Evolutionary conservation across 2,329 filamentous ascomycete genomes (phyloP).

Genomic region (Microcyclospora pomicola): DNA sequence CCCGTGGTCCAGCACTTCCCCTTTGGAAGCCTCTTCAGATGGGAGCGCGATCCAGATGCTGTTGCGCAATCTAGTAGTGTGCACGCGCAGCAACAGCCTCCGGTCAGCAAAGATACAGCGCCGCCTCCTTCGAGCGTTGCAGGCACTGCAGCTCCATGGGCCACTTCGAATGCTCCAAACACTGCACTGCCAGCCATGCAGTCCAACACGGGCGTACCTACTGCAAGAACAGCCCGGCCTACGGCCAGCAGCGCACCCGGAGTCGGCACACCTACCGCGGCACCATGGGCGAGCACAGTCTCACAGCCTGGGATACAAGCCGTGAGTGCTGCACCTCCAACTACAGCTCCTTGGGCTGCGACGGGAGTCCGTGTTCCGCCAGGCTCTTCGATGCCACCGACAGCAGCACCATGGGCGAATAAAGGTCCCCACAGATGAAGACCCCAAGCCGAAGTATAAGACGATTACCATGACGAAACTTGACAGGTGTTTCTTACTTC

Average conservation of each 20-base stretch:
- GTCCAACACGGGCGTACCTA: slow-evolving; percentile 15
- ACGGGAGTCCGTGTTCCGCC: background rate
- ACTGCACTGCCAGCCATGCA: slow-evolving; percentile 12
- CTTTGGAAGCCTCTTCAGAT: slow-evolving; percentile 36
- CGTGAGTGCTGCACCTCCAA: background rate
- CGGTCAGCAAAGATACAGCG: slow-evolving; percentile 11
- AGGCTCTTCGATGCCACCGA: background rate
- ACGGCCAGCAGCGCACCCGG: background rate
- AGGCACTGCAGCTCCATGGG: slow-evolving; percentile 18
- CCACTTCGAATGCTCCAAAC: slow-evolving; percentile 3
- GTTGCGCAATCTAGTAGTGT: slow-evolving; percentile 7
- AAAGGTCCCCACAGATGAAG: slow-evolving; percentile 11
- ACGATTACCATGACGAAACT: too few relatives aligned
- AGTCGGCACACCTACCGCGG: slow-evolving; percentile 5
- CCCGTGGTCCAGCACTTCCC: slow-evolving; percentile 90
- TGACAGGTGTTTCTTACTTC: too few relatives aligned
- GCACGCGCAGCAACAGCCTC: slow-evolving; percentile 20
- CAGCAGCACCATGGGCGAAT: slow-evolving; percentile 2
- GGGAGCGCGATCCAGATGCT: slow-evolving; percentile 32
- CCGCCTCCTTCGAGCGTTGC: slow-evolving; percentile 2
- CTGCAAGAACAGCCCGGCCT: slow-evolving; percentile 18
- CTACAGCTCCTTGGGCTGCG: slow-evolving; percentile 1
- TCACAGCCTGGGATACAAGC: too few relatives aligned
- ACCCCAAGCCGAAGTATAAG: too few relatives aligned
- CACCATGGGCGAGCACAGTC: slow-evolving; percentile 8